Conservation (phyloP, 768 basidiomycete species). For the Mycena belliarum region DNA sequence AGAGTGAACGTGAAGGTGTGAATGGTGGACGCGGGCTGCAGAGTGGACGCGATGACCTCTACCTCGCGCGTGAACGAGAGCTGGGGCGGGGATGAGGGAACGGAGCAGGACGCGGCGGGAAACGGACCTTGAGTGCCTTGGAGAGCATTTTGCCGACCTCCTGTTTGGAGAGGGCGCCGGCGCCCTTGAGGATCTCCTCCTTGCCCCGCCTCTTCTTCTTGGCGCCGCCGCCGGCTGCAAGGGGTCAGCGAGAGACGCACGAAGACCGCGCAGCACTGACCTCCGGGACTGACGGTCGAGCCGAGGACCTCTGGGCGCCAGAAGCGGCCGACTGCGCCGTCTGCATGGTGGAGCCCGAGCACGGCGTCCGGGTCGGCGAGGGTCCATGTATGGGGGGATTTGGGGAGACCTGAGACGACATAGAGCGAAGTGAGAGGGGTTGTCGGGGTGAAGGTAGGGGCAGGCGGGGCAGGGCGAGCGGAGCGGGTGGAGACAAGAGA, state of each 20-base stretch:
- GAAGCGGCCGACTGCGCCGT: constrained; percentile 85
- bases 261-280: background rate
- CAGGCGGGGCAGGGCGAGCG: constrained; percentile 53
- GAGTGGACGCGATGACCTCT: constrained; percentile 91
- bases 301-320: constrained; percentile 92
- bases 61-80: constrained; percentile 91
- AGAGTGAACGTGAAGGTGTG: constrained; percentile 91
- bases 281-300: constrained; percentile 79
- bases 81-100: constrained; percentile 37
- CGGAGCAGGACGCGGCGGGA: background rate
- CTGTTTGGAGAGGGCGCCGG: constrained; percentile 79
- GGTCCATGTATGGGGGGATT: constrained; percentile 89
- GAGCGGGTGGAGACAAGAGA: constrained; percentile 80
- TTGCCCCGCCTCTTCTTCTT: constrained; percentile 73
- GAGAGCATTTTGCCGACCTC: constrained; percentile 90
- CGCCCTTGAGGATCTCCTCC: constrained; percentile 70
- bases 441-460: constrained; percentile 66
- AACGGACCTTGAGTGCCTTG: constrained; percentile 82
- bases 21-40: constrained; percentile 90
- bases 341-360: constrained; percentile 76
- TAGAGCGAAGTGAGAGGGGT: constrained; percentile 82
- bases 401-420: constrained; percentile 86
- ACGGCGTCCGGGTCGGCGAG: constrained; percentile 84
- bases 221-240: constrained; percentile 58
- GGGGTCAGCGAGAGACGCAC: background rate